Conservation (phyloP, 345 rosid genomes). For the Lepidium aucheri region DNA sequence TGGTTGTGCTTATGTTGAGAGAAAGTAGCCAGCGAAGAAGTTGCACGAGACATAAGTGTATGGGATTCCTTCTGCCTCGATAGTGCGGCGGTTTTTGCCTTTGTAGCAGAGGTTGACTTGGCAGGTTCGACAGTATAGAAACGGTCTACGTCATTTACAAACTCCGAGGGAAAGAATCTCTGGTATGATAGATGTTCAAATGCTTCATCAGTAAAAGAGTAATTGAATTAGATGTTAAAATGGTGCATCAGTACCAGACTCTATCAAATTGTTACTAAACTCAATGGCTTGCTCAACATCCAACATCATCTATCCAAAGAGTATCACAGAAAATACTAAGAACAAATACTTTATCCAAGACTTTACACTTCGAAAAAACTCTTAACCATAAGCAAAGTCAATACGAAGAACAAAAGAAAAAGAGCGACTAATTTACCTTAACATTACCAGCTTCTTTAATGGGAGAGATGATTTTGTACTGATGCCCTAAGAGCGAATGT, state of each 20-base stretch:
- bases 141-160: constrained; percentile 52
- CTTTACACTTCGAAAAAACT: no score
- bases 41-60: constrained; percentile 40
- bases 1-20: constrained; percentile 34
- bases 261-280: background rate
- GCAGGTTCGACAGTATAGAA: constrained; percentile 42
- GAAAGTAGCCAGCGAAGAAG: constrained; percentile 40
- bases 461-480: constrained; percentile 46
- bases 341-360: background rate
- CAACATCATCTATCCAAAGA: background rate
- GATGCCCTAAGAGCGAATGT: constrained; percentile 28
- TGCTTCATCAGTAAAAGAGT: background rate
- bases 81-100: constrained; percentile 31
- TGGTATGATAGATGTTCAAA: background rate
- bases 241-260: background rate
- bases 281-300: background rate
- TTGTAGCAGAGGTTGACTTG: constrained; percentile 30
- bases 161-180: constrained; percentile 60
- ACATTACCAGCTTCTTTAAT: constrained; percentile 60
- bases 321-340: background rate
- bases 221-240: background rate
- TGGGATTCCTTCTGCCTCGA: constrained; percentile 45
- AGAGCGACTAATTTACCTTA: constrained; percentile 28
- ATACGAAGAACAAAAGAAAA: background rate
- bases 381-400: background rate